Base-by-base conservation (phyloP, 208 protist genomes). In the Phytomonas sp. region DNA sequence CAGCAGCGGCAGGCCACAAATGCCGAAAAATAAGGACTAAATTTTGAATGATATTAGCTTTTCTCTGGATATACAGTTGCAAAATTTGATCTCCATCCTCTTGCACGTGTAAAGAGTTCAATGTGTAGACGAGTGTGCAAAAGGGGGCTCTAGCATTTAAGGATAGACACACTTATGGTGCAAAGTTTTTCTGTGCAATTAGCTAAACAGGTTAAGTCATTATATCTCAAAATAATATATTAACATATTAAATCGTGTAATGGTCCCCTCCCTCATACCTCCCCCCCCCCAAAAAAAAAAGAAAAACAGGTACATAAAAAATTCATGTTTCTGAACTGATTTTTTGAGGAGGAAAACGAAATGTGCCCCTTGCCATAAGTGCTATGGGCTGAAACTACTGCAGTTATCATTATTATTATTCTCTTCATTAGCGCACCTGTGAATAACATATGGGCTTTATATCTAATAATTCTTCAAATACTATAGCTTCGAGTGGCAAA, bases 211-310 rank as follows among this genome's bases (percentile, higher is more conserved):
- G 45, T 26, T 19, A 19, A 26, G 19, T 56, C 19, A 56, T 56
- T 56, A 56, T 56, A 56, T 56, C 26, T 56, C 45, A 56, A 19
- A 56, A 1, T 56, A 56, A 56, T 56, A 26, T 19, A 56, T 56
- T 56, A 56, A 56, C 23, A 56, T 26, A 56, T 56, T 56, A 56
- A 56, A 56, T 56, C 45, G 45, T 56, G 45, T 56, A 56, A 56
- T 56, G 11, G 2, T 26, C 40, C 19, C 19, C 19, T 2, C 40
- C 11, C 40, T 16, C 40, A n/a, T 16, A 49, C 40, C 36, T 42
- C 36, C n/a, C n/a, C n/a, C n/a, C n/a, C n/a, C n/a, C n/a, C n/a
- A n/a, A 0, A 56, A 56, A 56, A 56, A 56, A 26, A 56, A 56
- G 45, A 7, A 56, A 56, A 26, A 5, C 7, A 56, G 23, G 23